Evolutionary conservation across 441 rosid genomes (phyloP).

Genomic region (Erodium texanum): DNA sequence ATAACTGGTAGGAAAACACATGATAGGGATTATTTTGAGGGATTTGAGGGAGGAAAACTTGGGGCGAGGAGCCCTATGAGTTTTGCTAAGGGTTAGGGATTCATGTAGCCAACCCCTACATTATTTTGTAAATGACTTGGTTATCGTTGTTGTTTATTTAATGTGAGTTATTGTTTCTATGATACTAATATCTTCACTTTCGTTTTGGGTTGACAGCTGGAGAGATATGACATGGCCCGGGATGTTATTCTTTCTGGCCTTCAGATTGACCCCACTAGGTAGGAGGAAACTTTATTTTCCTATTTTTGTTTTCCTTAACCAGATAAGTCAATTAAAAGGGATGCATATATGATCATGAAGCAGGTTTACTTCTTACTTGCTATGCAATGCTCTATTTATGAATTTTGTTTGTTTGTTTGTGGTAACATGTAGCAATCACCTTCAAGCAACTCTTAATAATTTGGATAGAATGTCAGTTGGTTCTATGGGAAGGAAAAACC

Average conservation of each 20-base stretch:
- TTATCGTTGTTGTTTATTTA: background rate
- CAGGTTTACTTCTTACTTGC: slow-evolving; percentile 14
- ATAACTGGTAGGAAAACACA: background rate
- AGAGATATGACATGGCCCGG: slow-evolving; percentile 72
- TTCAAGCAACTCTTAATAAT: slow-evolving; percentile 59
- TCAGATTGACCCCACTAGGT: slow-evolving; percentile 88
- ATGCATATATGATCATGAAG: background rate
- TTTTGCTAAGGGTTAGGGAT: background rate
- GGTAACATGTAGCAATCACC: slow-evolving; percentile 64
- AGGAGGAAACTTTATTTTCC: slow-evolving; percentile 12
- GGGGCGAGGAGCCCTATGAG: background rate
- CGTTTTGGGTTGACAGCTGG: slow-evolving; percentile 45
- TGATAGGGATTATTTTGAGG: background rate
- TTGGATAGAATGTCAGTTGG: slow-evolving; percentile 40
- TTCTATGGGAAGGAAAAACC: slow-evolving; percentile 28
- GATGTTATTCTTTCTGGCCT: slow-evolving; percentile 76
- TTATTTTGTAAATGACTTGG: background rate
- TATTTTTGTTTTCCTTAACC: slow-evolving; percentile 1
- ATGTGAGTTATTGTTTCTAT: background rate
- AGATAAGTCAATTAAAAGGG: background rate
- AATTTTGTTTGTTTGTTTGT: slow-evolving; percentile 21
- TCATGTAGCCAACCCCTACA: background rate
- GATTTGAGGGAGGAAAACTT: background rate
- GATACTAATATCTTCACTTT: slow-evolving; percentile 3
- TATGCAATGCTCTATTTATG: slow-evolving; percentile 17